Conservation (phyloP, 2,329 filamentous ascomycete species). For the Magnaporthiopsis rhizophila region DNA sequence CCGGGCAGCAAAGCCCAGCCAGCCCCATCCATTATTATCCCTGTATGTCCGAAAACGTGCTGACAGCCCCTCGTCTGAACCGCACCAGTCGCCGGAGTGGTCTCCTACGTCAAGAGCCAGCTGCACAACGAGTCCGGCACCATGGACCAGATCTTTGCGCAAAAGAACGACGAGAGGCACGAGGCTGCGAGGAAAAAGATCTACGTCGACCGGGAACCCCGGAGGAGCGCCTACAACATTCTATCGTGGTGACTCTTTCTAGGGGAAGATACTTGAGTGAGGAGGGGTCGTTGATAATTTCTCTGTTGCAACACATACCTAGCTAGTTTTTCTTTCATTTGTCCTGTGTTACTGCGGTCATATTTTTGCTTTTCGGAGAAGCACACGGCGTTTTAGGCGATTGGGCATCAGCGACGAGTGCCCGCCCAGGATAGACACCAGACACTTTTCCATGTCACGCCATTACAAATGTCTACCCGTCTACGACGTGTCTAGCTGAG, state of each 20-base stretch:
- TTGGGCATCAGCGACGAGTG: no score
- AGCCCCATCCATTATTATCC: not conserved
- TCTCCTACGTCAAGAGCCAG: constrained; percentile 25
- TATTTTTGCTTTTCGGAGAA: not conserved
- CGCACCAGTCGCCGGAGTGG: constrained; percentile 18
- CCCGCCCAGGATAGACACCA: no score
- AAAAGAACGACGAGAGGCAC: constrained; percentile 8
- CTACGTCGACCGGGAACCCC: constrained; percentile 4
- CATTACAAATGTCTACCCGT: no score
- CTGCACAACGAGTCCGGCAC: constrained; percentile 24
- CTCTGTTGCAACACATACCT: not conserved
- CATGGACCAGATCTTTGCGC: constrained; percentile 28
- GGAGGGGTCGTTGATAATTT: not conserved
- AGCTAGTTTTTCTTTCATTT: not conserved
- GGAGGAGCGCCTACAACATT: constrained; percentile 6
- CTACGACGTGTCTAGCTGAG: not conserved
- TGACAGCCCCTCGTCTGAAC: not conserved
- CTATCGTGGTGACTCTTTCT: constrained; percentile 4
- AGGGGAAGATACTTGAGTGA: not conserved
- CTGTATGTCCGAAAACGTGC: not conserved
- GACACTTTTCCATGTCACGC: no score
- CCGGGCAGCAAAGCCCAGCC: no score
- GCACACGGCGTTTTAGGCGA: not conserved
- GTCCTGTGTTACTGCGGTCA: not conserved
- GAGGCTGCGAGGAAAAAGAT: constrained; percentile 6